phyloP scores from a whole-genome alignment of 371 early-diverging fungal genomes.

The Mortierella sp. region DNA sequence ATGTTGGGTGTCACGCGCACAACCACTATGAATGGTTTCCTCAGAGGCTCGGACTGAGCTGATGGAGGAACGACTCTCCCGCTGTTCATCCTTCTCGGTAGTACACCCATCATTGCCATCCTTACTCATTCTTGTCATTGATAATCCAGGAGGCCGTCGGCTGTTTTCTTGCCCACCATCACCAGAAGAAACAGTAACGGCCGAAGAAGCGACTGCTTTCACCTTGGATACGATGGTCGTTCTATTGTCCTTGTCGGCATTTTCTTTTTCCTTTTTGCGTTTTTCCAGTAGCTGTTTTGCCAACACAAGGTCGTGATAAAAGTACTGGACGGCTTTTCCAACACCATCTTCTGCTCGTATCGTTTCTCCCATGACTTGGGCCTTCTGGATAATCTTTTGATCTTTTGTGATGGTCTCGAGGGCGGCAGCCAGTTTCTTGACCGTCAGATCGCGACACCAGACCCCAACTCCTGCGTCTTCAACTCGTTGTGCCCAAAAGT shows the following conservation, averaged over 20 bases:
- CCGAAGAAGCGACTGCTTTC: constrained; percentile 26
- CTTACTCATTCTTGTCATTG: no score
- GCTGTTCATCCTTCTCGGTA: no score
- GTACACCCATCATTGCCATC: no score
- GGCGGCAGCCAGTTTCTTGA: constrained; percentile 66
- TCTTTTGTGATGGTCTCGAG: constrained; percentile 70
- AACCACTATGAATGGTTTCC: no score
- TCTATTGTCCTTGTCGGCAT: constrained; percentile 2
- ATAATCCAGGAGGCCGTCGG: no score
- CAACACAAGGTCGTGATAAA: constrained; percentile 71
- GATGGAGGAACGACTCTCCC: no score
- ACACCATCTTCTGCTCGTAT: constrained; percentile 74
- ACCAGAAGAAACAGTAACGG: not conserved
- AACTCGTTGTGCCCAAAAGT: constrained; percentile 83
- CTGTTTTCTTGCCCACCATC: no score
- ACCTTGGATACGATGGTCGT: constrained; percentile 3
- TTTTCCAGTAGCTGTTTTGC: constrained; percentile 59
- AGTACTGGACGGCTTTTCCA: constrained; percentile 69
- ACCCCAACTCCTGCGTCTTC: constrained; percentile 75
- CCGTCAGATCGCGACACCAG: constrained; percentile 67
- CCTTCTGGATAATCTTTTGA: constrained; percentile 67
- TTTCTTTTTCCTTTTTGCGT: constrained; percentile 35
- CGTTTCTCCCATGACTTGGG: constrained; percentile 64
- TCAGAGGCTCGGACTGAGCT: no score
- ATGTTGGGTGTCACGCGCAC: no score